Conservation (phyloP, 1,284 basidiomycete species). For the Ustilago hordei region DNA sequence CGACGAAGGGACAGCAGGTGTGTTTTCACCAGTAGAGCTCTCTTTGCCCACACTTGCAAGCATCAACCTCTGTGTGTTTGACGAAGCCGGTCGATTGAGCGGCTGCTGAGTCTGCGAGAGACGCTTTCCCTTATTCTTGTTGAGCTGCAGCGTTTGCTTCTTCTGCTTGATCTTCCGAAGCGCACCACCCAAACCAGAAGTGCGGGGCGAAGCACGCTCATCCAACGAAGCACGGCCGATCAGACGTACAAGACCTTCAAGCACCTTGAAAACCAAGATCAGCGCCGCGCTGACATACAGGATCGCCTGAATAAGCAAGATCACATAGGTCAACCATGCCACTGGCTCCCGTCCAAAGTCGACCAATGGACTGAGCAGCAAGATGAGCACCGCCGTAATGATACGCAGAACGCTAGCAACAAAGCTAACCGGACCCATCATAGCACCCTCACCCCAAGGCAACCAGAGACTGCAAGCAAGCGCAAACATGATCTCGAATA, state of each 20-base stretch:
- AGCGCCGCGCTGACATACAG: slow-evolving; percentile 83
- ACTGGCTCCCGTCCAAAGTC: slow-evolving; percentile 53
- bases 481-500: slow-evolving; percentile 70
- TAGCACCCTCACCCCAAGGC: slow-evolving; percentile 94
- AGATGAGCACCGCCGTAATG: slow-evolving; percentile 85
- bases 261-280: slow-evolving; percentile 84
- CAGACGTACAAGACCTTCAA: slow-evolving; percentile 85
- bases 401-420: slow-evolving; percentile 89
- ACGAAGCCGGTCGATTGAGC: slow-evolving; percentile 25
- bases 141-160: slow-evolving; percentile 54
- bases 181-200: slow-evolving; percentile 59
- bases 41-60: slow-evolving; percentile 33
- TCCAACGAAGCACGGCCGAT: slow-evolving; percentile 85
- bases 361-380: slow-evolving; percentile 88
- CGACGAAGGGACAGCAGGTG: slow-evolving; percentile 26
- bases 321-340: slow-evolving; percentile 92
- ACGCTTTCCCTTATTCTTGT: slow-evolving; percentile 37
- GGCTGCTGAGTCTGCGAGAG: slow-evolving; percentile 13
- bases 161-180: slow-evolving; percentile 50
- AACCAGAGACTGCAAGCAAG: slow-evolving; percentile 75
- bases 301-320: slow-evolving; percentile 86
- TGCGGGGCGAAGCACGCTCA: slow-evolving; percentile 69
- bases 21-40: slow-evolving; percentile 28
- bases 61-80: slow-evolving; percentile 39
- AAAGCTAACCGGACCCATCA: slow-evolving; percentile 94